Evolutionary conservation across 176 grass and related monocot genomes (phyloP).

Genomic region (Carex myosuroides): DNA sequence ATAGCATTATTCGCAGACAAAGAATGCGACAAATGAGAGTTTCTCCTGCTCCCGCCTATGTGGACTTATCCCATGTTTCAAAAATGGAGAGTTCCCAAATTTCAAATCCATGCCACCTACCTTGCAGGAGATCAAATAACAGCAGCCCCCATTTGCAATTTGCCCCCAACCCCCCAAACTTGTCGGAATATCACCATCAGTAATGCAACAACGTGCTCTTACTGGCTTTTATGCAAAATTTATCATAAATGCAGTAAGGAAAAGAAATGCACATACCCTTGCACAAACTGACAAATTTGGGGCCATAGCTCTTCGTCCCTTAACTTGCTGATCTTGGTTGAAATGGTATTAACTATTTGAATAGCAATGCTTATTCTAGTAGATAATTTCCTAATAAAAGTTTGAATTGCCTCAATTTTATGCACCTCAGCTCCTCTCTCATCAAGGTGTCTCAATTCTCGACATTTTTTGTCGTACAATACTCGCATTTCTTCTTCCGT

Average conservation of each 20-base stretch:
- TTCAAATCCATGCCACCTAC: background rate
- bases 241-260: background rate
- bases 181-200: background rate
- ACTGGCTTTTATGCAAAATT: background rate
- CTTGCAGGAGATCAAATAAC: background rate
- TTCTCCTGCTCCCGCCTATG: background rate
- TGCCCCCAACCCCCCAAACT: background rate
- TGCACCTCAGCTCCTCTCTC: conserved; percentile 79
- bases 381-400: conserved; percentile 74
- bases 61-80: background rate
- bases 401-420: conserved; percentile 60
- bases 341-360: conserved; percentile 81
- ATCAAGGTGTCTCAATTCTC: conserved; percentile 54
- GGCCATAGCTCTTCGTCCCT: conserved; percentile 97
- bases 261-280: conserved; percentile 56
- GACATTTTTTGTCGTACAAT: conserved; percentile 58
- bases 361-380: conserved; percentile 94
- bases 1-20: background rate
- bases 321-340: conserved; percentile 78
- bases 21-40: background rate
- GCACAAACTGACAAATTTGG: conserved; percentile 72
- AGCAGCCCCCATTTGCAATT: background rate
- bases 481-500: conserved; percentile 70
- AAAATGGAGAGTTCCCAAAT: background rate
- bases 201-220: background rate